Evolutionary conservation across 2,329 filamentous ascomycete species (phyloP), one percentile per base, ranked within the genome.

Genomic region (Lojkania enalia): DNA sequence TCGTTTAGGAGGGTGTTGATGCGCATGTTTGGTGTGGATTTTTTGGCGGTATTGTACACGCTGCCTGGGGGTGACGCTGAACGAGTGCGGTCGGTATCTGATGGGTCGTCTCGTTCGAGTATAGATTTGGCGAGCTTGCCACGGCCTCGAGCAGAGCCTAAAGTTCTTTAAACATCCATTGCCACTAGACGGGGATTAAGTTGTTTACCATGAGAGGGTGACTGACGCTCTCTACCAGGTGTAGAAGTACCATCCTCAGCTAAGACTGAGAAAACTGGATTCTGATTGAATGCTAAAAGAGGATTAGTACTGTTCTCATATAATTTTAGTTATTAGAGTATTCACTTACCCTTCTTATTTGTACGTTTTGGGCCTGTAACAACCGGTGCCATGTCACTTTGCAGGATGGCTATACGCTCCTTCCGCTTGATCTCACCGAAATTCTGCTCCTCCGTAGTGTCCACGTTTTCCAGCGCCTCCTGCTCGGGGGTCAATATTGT

Each of bases 341-440:
- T 9, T 2, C 5, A 63, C 58, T 66, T 42, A 60, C 73, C 73
- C 50, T 76, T 76, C 56, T 76, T 77, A 45, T 72, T 69, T 1
- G 73, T 74, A 7, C 75, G 69, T 61, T 77, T 78, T 2, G 76
- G 71, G 5, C 75, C 75, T 5, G 75, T 77, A 55, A 77, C 83
- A 4, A 86, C 75, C 45, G 85, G 86, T 20, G 82, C 83, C 64
- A 87, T 85, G 58, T 91, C 88, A 59, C 84, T 85, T 51, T 86
- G 85, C 39, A 91, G 79, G 52, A 91, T 91, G 57, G 72, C 63
- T 54, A 84, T 85, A 39, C 87, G 78, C 67, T 89, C 87, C 60
- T 82, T 84, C 69, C 87, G 82, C 73, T 90, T 91, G 55, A 80
- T 77, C 52, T 82, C 77, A 20, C 87, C 87, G 71, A 88, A 91